Percentiles rank a stretch among this genome's conserved stretches.
phyloP scores from a whole-genome alignment of 2,329 filamentous ascomycete genomes.

The Stromatinia cepivora region DNA sequence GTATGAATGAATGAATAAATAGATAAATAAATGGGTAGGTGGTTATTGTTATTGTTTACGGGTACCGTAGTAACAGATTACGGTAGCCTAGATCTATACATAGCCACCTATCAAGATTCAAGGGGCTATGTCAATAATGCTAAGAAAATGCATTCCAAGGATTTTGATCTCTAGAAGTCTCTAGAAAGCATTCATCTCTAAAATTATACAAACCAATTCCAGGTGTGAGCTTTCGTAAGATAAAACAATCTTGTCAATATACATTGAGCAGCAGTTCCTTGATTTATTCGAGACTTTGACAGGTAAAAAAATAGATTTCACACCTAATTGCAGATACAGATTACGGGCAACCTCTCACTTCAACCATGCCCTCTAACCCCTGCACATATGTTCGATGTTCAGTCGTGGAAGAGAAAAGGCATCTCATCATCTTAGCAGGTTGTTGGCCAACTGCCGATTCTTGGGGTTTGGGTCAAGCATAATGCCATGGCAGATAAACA shows the following conservation, averaged over 20 bases:
- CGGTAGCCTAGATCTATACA: background rate
- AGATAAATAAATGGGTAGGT: too few species aligned
- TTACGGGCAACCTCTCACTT: background rate
- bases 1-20: too few species aligned
- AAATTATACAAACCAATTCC: background rate
- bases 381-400: background rate
- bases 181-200: background rate
- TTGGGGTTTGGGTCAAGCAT: conserved; percentile 1
- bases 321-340: background rate
- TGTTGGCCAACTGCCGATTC: conserved; percentile 1
- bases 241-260: background rate
- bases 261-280: background rate
- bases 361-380: background rate
- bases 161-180: background rate
- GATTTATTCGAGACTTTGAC: background rate
- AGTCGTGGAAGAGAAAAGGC: background rate
- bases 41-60: too few species aligned
- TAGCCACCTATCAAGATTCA: background rate
- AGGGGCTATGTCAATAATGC: background rate
- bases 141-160: background rate
- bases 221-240: background rate
- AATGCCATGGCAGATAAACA: conserved; percentile 2
- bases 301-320: background rate
- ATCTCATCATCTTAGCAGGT: background rate
- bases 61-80: too few species aligned